Evolutionary conservation across 306 rosid genomes (phyloP), one percentile per base, ranked within the genome.

Genomic region (Pyrus pyrifolia): DNA sequence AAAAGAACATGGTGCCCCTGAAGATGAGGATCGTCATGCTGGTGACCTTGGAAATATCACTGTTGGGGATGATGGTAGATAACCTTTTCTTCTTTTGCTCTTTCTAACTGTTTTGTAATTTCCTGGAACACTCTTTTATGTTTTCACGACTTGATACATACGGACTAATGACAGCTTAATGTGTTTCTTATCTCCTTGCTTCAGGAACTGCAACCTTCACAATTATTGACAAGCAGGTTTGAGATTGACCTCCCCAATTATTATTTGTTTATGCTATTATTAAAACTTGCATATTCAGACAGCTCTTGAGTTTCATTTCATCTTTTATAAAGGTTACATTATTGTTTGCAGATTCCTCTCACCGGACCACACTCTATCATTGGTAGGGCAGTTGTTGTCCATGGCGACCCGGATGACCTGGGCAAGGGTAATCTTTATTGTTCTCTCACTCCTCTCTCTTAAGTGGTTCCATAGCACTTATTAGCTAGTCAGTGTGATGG

Each of bases 351-450:
- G 99, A 92, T 96, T 83, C 98, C 98, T 76, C 98, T 96, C 72
- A 67, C 67, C 61, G 99, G 99, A 72, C 87, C 93, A 67, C 53
- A 96, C 78, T 88, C 97, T 68, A 82, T 96, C 72, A 77, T 96
- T 9, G 99, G 99, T 70, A 93, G 99, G 85, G 99, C 99, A 23
- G 90, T 96, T 80, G 99, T 96, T 67, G 99, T 96, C 78, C 99
- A 96, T 75, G 88, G 53, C 10, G 99, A 92, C 83, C 93, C 97
- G 12, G 98, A 96, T 87, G 99, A 96, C 83, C 93, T 96, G 74
- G 98, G 99, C 68, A 89, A 83, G 89, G 99, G 99, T 96, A 88
- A 82, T 59, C 33, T 31, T 62, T 51, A 4, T 35, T 60, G 19
- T 3, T 14, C 11, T 30, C 18, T 70, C 2, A 21, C 53, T 69